Base-by-base conservation (phyloP, 2,329 filamentous ascomycete genomes). In the Zarea fungicola region DNA sequence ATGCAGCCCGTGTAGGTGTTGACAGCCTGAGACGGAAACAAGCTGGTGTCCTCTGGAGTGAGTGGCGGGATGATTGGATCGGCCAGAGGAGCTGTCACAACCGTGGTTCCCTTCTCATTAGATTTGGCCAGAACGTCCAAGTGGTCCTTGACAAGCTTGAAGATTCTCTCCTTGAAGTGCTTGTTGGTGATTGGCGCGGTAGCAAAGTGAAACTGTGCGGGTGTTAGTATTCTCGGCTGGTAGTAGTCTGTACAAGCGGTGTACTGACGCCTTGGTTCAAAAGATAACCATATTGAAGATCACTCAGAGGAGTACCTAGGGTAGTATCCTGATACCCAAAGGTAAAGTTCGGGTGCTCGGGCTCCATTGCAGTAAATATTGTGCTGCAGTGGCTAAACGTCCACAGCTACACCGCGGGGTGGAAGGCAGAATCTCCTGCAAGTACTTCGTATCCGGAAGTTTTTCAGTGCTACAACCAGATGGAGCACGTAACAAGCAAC, bases 181-280 rank as follows among this genome's bases (percentile, higher is more conserved):
- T 73, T 65, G 59, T 86, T 93, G 32, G 87, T 92, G 62, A 95
- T 84, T 43, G 87, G 85, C 16, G 82, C 83, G 5, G 87, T 91
- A 55, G 87, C 77, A 72, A 90, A 88, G 62, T 84, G 81, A 71
- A 92, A 89, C 86, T 91, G 48, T 48, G 37, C n/a, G 31, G n/a
- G 10, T 42, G 22, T 49, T 35, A 45, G 48, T 49, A 59, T 57
- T 43, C 61, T 8, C 31, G 34, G 19, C 14, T 16, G n/a, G n/a
- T n/a, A n/a, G n/a, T n/a, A 21, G 16, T 8, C 3, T 54, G 41
- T 47, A 31, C 41, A 41, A 46, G 43, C n/a, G 47, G 49, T 44
- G 48, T 54, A 72, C 81, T 72, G 76, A 87, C 84, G 69, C 83
- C 83, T 54, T 78, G 71, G 60, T 85, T 84, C 55, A 89, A 75